Base-by-base conservation (phyloP, 176 grass and related monocot species). In the Zoysia japonica region DNA sequence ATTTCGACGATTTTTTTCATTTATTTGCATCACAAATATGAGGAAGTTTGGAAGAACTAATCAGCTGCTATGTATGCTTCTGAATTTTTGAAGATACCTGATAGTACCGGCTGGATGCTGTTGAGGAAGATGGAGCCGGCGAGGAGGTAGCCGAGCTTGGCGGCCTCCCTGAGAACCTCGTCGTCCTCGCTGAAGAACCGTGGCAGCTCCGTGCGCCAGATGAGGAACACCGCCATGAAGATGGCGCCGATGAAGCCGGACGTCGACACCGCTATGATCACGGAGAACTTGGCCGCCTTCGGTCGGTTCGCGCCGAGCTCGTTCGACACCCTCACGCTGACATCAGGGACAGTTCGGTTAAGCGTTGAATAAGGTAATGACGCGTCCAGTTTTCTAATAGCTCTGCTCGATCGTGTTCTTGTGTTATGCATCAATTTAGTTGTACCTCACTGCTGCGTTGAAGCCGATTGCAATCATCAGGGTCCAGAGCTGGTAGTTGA, bases 241-340 rank as follows among this genome's bases (percentile, higher is more conserved):
- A 92, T 44, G 15, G 49, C 16, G 5, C 95, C 92, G 5, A 94
- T 63, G 45, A 83, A 67, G 8, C 85, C 71, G 13, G 92, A 98
- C 39, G 92, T 98, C 47, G 59, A 77, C 4, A 94, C 90, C 43
- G 87, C 82, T 13, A 94, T 47, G 56, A 76, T 19, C 77, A 98
- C 88, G 4, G 95, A 68, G 75, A 94, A 92, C 67, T 89, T 98
- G 16, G 95, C 95, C 39, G 86, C 86, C 75, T 85, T 90, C 0
- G 95, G 87, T 10, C 42, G 77, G 62, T 93, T 93, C 8, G 92
- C 95, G 16, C 95, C 95, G 0, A 98, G 89, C 81, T 98, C 95
- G 75, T 98, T 98, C 5, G 95, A 93, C 66, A 98, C 95, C 61
- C 92, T 78, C 50, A 98, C 95, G 72, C 95, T 97, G 85, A 86